Evolutionary conservation across 495 filamentous ascomycete genomes (phyloP), one percentile per base, ranked within the genome.

Genomic region (Melanomma pulvis-pyrius): DNA sequence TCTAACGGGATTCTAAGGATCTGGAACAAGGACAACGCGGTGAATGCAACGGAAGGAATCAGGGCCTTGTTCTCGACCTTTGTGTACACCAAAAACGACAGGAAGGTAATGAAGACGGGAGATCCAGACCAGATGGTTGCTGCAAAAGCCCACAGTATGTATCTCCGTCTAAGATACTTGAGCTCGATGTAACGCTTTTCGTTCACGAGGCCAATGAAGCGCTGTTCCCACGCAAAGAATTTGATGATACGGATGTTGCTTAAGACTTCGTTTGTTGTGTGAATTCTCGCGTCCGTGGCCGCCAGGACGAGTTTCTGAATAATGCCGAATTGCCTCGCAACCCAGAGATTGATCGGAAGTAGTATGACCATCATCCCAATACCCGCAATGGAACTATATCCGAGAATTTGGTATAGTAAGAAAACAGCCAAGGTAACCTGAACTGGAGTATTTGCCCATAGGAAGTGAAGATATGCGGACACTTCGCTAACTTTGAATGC

Each of bases 171-270:
- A 68, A 98, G 73, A 29, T 88, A 86, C 66, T 83, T 85, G 26
- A 99, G 80, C 74, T 99, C 96, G 2, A 83, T 83, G 19, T 81
- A 80, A 54, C 96, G 84, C 74, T 96, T 96, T 74, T 97, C 93
- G 64, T 93, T 86, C 17, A 99, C 92, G 57, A 92, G 87, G 19
- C 87, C 85, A 49, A 88, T 83, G 77, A 96, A 99, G 9, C 96
- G 90, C 64, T 90, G 87, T 76, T 99, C 96, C 96, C 96, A 99
- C 1, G 96, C 93, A 75, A 99, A 99, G 77, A 92, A 99, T 76
- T 99, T 99, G 85, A 99, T 98, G 71, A 99, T 97, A 32, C 96
- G 86, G 69, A 99, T 98, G 69, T 97, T 99, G 72, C 96, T 93
- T 24, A 99, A 82, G 8, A 98, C 90, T 76, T 99, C 96, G 76